These are phyloP conservation scores for Leccinum ochraceum DNA, from an alignment of 768 basidiomycete genomes.

Conservation along the genomic window DNA sequence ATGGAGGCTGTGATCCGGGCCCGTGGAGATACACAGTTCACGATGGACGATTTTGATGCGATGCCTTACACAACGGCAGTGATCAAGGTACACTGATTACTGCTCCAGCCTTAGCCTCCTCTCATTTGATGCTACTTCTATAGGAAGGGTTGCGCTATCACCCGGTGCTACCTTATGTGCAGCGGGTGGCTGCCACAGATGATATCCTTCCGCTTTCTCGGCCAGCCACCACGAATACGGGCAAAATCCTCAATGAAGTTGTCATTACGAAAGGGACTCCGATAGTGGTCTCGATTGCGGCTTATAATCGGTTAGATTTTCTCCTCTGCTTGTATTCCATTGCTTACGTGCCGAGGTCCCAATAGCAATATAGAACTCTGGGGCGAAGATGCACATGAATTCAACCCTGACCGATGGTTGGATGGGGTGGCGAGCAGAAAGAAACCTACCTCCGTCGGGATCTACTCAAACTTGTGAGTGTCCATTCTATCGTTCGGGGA, in stretches of 20 bases:
- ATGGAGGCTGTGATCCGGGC: slow-evolving; percentile 6
- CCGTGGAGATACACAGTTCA: slow-evolving; percentile 16
- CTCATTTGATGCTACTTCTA: slow-evolving; percentile 15
- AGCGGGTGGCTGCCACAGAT: slow-evolving; percentile 51
- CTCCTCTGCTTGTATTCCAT: background rate
- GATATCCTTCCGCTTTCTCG: slow-evolving; percentile 61
- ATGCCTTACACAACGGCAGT: slow-evolving; percentile 48
- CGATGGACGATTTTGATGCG: slow-evolving; percentile 45
- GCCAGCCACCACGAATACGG: slow-evolving; percentile 48
- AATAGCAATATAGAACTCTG: too few relatives aligned
- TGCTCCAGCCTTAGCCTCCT: background rate
- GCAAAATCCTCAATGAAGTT: slow-evolving; percentile 43
- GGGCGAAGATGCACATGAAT: too few relatives aligned
- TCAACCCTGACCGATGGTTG: too few relatives aligned
- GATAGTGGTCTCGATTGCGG: slow-evolving; percentile 47
- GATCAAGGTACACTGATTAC: slow-evolving; percentile 36
- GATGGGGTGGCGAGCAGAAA: too few relatives aligned
- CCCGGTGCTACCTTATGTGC: slow-evolving; percentile 52
- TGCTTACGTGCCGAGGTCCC: too few relatives aligned
- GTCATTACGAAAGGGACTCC: slow-evolving; percentile 52
- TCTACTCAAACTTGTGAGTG: too few relatives aligned
- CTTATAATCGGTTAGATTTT: slow-evolving; percentile 49
- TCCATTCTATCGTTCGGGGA: too few relatives aligned
- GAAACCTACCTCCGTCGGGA: too few relatives aligned
- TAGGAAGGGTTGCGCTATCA: slow-evolving; percentile 50